Conservation (phyloP, 441 rosid genomes). For the Erysimum pusillum region DNA sequence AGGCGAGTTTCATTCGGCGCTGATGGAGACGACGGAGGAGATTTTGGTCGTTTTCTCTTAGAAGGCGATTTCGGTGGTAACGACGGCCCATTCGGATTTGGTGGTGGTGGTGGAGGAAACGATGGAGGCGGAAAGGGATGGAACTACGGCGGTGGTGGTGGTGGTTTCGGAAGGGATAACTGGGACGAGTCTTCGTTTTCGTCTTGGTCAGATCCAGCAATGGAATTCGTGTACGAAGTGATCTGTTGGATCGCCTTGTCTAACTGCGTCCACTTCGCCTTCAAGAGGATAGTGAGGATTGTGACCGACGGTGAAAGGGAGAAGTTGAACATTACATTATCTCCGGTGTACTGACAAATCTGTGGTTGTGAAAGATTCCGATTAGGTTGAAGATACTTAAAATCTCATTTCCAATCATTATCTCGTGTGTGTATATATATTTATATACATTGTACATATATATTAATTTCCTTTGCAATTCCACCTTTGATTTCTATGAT, state of each 20-base stretch:
- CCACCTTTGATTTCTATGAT: neutral
- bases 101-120: constrained; percentile 56
- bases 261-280: constrained; percentile 83
- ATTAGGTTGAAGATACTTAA: neutral
- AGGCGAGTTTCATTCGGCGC: constrained; percentile 57
- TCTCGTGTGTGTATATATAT: constrained; percentile 19
- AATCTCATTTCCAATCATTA: neutral
- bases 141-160: constrained; percentile 63
- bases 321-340: constrained; percentile 59
- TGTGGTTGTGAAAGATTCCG: neutral
- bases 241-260: constrained; percentile 88
- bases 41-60: constrained; percentile 52
- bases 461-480: constrained; percentile 8
- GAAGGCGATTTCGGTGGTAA: constrained; percentile 61
- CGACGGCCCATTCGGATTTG: constrained; percentile 67
- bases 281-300: constrained; percentile 69
- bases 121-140: constrained; percentile 69
- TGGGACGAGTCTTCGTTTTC: constrained; percentile 71
- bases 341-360: constrained; percentile 55
- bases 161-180: constrained; percentile 59
- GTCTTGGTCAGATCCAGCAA: constrained; percentile 67
- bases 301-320: constrained; percentile 60
- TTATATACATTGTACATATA: constrained; percentile 26
- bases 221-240: constrained; percentile 85
- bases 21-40: constrained; percentile 61